These are phyloP conservation scores for Nakaseomyces nivariensis DNA, from an alignment of 1,139 yeast species.

Conservation along the genomic window DNA sequence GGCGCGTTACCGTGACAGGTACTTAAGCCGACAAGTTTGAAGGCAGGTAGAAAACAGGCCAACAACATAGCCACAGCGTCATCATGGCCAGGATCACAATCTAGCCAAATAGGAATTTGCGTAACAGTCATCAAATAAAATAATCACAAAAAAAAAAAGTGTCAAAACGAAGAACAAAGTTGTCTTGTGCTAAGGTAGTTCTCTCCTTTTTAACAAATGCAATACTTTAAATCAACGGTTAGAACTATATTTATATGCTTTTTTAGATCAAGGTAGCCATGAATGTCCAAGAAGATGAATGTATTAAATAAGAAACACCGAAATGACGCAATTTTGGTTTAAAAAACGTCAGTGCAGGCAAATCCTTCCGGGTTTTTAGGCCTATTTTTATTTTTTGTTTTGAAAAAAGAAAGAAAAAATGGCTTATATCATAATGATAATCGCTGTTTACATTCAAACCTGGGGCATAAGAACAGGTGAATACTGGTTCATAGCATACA, in stretches of 20 bases:
- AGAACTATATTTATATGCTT: too few species aligned
- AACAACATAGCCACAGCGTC: slow-evolving; percentile 71
- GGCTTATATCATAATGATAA: too few species aligned
- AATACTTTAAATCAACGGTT: too few species aligned
- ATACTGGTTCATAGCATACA: too few species aligned
- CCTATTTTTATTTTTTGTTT: too few species aligned
- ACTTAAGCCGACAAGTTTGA: slow-evolving; percentile 61
- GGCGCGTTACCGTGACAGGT: slow-evolving; percentile 80
- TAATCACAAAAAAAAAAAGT: neutral
- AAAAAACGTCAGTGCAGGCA: neutral
- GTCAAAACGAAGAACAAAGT: neutral
- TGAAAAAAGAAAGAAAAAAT: neutral
- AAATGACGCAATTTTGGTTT: neutral
- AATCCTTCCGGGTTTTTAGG: neutral
- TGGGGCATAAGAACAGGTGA: too few species aligned
- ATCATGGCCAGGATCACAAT: slow-evolving; percentile 90
- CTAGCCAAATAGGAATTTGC: slow-evolving; percentile 67
- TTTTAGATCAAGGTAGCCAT: too few species aligned
- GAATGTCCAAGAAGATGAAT: too few species aligned
- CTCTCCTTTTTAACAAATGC: too few species aligned
- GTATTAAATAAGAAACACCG: neutral
- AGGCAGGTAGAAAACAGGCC: slow-evolving; percentile 49
- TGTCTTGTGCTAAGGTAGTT: neutral
- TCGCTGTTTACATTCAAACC: too few species aligned
- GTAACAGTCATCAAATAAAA: slow-evolving; percentile 14